phyloP scores from a whole-genome alignment of 805 yeast genomes.

The Teunomyces lycoperdinae region DNA sequence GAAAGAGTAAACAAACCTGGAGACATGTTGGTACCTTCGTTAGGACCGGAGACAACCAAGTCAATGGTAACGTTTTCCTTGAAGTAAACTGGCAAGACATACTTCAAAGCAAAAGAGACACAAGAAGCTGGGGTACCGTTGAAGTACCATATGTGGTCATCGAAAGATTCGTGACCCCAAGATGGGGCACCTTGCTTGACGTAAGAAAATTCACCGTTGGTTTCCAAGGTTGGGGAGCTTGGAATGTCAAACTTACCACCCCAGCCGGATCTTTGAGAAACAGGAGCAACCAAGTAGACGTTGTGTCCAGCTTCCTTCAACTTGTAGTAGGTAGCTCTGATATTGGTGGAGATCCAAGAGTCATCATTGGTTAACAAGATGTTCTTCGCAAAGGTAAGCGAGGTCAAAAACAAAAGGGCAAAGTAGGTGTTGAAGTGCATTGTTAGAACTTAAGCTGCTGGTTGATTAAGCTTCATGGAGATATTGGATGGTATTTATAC shows the following conservation, averaged over 20 bases:
- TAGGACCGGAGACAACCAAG: constrained; percentile 51
- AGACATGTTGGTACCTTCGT: constrained; percentile 50
- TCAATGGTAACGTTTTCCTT: constrained; percentile 41
- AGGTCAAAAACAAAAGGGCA: constrained; percentile 8
- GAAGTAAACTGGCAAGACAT: constrained; percentile 45
- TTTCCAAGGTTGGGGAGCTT: constrained; percentile 31
- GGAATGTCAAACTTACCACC: constrained; percentile 55
- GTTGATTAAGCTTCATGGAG: not conserved
- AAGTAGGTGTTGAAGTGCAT: constrained; percentile 11
- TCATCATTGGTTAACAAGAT: constrained; percentile 21
- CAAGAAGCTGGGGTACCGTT: constrained; percentile 56
- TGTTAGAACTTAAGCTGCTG: not conserved
- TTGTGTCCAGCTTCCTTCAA: constrained; percentile 45
- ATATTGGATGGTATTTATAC: not conserved
- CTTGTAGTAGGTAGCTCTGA: constrained; percentile 22
- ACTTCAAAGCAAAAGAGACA: constrained; percentile 47
- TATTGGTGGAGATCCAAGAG: constrained; percentile 19
- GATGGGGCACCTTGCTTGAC: constrained; percentile 49
- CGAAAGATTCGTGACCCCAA: constrained; percentile 49
- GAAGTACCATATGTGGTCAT: constrained; percentile 45
- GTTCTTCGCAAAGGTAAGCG: constrained; percentile 15
- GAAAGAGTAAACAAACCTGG: constrained; percentile 40
- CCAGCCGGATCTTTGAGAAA: constrained; percentile 48
- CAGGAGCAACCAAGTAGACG: constrained; percentile 52
- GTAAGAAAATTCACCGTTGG: constrained; percentile 48